Percentiles rank a stretch among this genome's conserved stretches.
phyloP scores from a whole-genome alignment of 306 rosid genomes.

The Acacia confusa region DNA sequence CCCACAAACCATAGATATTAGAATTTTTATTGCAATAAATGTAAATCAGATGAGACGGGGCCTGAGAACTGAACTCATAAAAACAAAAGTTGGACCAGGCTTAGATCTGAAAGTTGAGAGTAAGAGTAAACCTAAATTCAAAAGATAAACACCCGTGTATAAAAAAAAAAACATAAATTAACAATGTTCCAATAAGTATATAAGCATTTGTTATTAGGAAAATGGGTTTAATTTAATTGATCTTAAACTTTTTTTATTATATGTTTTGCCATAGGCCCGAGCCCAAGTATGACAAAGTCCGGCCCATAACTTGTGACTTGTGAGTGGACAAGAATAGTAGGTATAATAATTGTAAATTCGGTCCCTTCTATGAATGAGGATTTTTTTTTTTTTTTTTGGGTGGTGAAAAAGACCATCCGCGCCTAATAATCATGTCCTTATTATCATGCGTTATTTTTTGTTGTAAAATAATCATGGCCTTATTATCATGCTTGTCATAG shows the following conservation, averaged over 20 bases:
- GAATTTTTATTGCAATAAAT: no score
- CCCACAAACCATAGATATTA: no score
- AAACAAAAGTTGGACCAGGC: background rate
- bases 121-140: background rate
- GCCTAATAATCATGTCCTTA: no score
- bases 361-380: background rate
- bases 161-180: background rate
- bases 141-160: background rate
- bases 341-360: background rate
- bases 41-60: no score
- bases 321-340: background rate
- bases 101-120: background rate
- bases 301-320: background rate
- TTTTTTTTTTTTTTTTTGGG: background rate
- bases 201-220: background rate
- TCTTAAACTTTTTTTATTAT: background rate
- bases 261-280: no score
- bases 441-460: no score
- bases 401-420: background rate
- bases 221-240: background rate
- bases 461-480: background rate
- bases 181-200: background rate
- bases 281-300: background rate
- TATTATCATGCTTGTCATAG: background rate
- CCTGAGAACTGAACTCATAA: background rate